phyloP scores from a whole-genome alignment of 805 yeast genomes.

The Candida railenensis region DNA sequence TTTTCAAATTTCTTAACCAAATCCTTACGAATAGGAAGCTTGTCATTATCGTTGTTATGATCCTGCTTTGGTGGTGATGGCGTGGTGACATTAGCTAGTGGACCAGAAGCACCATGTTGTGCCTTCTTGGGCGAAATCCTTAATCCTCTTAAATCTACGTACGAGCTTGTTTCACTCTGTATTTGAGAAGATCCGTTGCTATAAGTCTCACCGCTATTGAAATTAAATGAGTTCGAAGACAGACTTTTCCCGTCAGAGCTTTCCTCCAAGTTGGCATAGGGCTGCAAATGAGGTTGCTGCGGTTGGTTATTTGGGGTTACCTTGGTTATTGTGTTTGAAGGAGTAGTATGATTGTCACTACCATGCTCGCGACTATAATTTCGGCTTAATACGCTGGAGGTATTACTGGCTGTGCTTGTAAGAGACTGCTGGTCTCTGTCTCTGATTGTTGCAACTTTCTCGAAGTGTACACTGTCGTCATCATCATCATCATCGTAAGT shows the following conservation, averaged over 20 bases:
- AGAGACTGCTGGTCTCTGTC: slow-evolving; percentile 17
- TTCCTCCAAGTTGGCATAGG: neutral
- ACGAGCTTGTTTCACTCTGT: slow-evolving; percentile 6
- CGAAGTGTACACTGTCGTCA: neutral
- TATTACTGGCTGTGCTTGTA: slow-evolving; percentile 22
- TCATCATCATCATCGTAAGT: slow-evolving; percentile 13
- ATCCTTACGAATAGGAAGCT: slow-evolving; percentile 27
- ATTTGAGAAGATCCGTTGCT: slow-evolving; percentile 3
- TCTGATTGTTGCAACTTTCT: slow-evolving; percentile 1
- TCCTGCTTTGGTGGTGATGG: slow-evolving; percentile 11
- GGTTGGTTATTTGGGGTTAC: neutral
- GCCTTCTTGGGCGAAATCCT: slow-evolving; percentile 19
- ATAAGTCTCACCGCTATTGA: neutral
- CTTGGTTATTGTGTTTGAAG: neutral
- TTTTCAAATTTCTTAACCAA: slow-evolving; percentile 19
- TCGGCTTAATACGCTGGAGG: slow-evolving; percentile 22
- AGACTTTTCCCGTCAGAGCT: slow-evolving; percentile 2
- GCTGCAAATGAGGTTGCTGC: neutral
- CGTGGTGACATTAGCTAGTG: slow-evolving; percentile 15
- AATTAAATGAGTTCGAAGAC: slow-evolving; percentile 2
- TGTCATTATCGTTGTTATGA: slow-evolving; percentile 1
- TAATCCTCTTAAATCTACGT: slow-evolving; percentile 14
- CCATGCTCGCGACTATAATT: slow-evolving; percentile 1
- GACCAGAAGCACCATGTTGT: neutral
- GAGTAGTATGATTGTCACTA: neutral